These are phyloP conservation scores for Diospyros lotus DNA, from an alignment of 148 eudicot species.

Conservation along the genomic window DNA sequence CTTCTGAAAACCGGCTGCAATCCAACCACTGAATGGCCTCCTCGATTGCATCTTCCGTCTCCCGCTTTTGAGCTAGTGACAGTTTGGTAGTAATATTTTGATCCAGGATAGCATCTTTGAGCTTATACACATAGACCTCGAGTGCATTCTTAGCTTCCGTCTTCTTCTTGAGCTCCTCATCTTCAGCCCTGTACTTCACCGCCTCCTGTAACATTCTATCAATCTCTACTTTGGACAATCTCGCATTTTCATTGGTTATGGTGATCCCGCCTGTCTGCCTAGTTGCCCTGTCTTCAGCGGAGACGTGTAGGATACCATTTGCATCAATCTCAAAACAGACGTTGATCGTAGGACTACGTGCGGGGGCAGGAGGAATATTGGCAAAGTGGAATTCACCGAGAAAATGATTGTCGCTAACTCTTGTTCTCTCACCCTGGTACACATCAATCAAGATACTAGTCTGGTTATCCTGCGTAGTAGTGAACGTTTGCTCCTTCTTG, in stretches of 20 bases:
- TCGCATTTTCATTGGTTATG: conserved; percentile 54
- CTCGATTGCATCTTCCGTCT: conserved; percentile 41
- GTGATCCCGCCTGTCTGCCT: conserved; percentile 46
- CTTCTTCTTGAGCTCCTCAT: conserved; percentile 46
- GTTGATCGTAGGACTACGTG: conserved; percentile 44
- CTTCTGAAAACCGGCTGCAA: conserved; percentile 43
- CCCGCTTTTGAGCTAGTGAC: conserved; percentile 43
- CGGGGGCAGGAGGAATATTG: conserved; percentile 42
- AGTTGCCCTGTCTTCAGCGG: conserved; percentile 50
- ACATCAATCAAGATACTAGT: conserved; percentile 20
- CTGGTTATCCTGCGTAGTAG: conserved; percentile 41
- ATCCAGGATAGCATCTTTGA: conserved; percentile 45
- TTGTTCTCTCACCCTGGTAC: conserved; percentile 38
- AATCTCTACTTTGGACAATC: conserved; percentile 49
- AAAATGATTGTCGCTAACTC: conserved; percentile 27
- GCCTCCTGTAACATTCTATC: conserved; percentile 50
- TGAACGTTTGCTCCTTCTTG: conserved; percentile 37
- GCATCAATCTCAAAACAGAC: conserved; percentile 55
- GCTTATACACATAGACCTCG: conserved; percentile 44
- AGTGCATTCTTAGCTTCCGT: conserved; percentile 43
- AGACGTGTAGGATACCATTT: conserved; percentile 47
- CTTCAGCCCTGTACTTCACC: conserved; percentile 51
- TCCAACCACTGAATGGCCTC: conserved; percentile 54
- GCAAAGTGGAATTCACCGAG: conserved; percentile 37
- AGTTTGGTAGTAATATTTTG: conserved; percentile 48